A percentile compares a stretch with the other conserved stretches of the same genome.
Conservation (phyloP, 208 protist genomes). For the Trichomonas tenax region DNA sequence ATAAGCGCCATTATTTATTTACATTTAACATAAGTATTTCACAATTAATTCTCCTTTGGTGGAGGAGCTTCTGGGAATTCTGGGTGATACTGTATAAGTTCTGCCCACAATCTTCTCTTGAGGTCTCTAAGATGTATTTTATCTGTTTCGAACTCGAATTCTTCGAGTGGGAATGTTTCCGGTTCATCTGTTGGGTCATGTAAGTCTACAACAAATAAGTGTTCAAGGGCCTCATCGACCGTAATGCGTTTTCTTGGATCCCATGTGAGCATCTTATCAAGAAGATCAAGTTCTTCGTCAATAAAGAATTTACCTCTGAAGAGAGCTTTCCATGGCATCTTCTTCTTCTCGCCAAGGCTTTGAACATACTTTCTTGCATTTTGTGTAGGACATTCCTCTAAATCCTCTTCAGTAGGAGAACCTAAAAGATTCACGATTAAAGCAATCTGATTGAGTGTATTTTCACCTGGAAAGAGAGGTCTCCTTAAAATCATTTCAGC, state of each 20-base stretch:
- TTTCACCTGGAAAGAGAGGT: conserved; percentile 24
- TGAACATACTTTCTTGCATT: conserved; percentile 65
- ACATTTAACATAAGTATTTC: background rate
- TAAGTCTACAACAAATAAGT: background rate
- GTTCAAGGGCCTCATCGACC: conserved; percentile 35
- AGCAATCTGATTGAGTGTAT: conserved; percentile 22
- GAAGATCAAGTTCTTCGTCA: conserved; percentile 35
- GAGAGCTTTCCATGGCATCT: conserved; percentile 40
- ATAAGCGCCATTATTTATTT: background rate
- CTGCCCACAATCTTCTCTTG: background rate
- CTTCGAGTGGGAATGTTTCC: background rate
- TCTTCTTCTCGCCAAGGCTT: conserved; percentile 48
- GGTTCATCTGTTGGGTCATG: conserved; percentile 8
- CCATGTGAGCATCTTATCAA: conserved; percentile 45
- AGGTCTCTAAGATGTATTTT: background rate
- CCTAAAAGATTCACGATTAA: conserved; percentile 65
- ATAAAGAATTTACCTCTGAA: background rate
- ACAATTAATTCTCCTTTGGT: background rate
- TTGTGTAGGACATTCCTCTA: conserved; percentile 51
- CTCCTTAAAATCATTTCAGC: conserved; percentile 43
- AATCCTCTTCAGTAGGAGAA: conserved; percentile 61
- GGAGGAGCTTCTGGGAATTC: background rate
- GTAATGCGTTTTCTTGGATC: conserved; percentile 41
- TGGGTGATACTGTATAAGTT: background rate
- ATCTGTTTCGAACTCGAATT: background rate